These are phyloP conservation scores for Clonostachys sp. DNA, from an alignment of 2,329 filamentous ascomycete species.

Conservation along the genomic window DNA sequence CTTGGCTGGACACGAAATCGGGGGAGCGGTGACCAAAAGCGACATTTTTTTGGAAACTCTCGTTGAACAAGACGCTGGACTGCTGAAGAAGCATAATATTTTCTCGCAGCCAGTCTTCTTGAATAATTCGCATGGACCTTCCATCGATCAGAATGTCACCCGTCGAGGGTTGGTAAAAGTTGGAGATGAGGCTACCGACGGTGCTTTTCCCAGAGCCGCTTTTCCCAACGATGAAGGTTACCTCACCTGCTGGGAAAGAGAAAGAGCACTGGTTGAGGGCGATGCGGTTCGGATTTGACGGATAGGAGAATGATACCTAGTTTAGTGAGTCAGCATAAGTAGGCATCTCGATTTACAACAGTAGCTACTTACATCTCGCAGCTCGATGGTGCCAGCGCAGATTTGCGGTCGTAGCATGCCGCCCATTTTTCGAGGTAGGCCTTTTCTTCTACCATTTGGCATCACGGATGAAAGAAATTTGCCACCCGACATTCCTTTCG, in stretches of 20 bases:
- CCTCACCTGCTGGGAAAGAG: conserved; percentile 65
- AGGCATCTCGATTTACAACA: conserved; percentile 3
- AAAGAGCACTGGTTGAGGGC: conserved; percentile 62
- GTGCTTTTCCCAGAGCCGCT: conserved; percentile 95
- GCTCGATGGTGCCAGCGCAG: conserved; percentile 64
- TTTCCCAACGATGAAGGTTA: conserved; percentile 76
- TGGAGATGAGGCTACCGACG: conserved; percentile 71
- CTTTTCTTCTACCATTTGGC: background rate
- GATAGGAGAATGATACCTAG: conserved; percentile 80
- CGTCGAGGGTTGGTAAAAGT: conserved; percentile 64
- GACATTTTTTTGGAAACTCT: conserved; percentile 74
- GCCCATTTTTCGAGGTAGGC: background rate
- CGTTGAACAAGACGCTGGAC: conserved; percentile 74
- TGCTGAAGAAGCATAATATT: conserved; percentile 84
- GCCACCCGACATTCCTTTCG: conserved; percentile 75
- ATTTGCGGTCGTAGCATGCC: conserved; percentile 19
- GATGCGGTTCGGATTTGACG: conserved; percentile 55
- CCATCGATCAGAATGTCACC: conserved; percentile 71
- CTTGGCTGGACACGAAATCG: conserved; percentile 38
- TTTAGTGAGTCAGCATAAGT: background rate
- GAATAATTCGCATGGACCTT: conserved; percentile 52
- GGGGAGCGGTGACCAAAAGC: conserved; percentile 59
- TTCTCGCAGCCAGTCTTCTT: conserved; percentile 67
- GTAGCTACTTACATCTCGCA: conserved; percentile 54
- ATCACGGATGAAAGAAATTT: conserved; percentile 32